Evolutionary conservation across 2,329 filamentous ascomycete species (phyloP).

Genomic region (Myriosclerotinia duriaeana): DNA sequence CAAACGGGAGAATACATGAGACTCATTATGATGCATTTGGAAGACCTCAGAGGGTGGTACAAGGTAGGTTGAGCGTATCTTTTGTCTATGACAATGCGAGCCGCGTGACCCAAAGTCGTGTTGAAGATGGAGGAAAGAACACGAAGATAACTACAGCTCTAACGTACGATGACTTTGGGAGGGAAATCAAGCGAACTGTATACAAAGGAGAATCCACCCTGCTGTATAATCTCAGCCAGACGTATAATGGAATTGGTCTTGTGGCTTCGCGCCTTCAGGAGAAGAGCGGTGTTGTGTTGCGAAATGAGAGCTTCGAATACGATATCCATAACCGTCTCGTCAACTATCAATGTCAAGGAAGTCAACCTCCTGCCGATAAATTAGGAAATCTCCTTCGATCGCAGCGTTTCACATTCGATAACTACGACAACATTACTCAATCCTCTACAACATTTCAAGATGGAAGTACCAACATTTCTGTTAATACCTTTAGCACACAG

Average conservation of each 20-base stretch:
- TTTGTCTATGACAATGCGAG: constrained; percentile 17
- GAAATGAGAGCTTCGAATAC: constrained; percentile 16
- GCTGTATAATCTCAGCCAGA: constrained; percentile 12
- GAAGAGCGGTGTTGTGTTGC: neutral
- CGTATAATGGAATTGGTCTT: constrained; percentile 10
- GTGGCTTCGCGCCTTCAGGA: constrained; percentile 9
- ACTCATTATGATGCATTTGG: constrained; percentile 12
- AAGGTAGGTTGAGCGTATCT: constrained; percentile 9
- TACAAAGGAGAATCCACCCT: neutral
- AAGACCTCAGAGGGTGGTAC: neutral
- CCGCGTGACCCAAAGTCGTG: constrained; percentile 8
- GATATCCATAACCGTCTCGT: constrained; percentile 18
- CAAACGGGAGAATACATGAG: constrained; percentile 7
- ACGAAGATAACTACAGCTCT: neutral
- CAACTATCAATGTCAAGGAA: constrained; percentile 16
- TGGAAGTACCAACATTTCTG: neutral
- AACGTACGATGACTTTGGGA: constrained; percentile 13
- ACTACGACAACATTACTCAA: constrained; percentile 16
- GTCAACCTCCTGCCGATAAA: constrained; percentile 1
- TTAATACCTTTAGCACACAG: neutral
- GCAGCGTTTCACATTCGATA: constrained; percentile 11
- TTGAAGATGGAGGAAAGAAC: constrained; percentile 3
- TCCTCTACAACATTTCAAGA: constrained; percentile 7
- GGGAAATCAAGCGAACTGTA: constrained; percentile 17
- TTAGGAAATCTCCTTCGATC: neutral